Evolutionary conservation across 441 rosid species (phyloP), one percentile per base, ranked within the genome.

Genomic region (Gossypium davidsonii): DNA sequence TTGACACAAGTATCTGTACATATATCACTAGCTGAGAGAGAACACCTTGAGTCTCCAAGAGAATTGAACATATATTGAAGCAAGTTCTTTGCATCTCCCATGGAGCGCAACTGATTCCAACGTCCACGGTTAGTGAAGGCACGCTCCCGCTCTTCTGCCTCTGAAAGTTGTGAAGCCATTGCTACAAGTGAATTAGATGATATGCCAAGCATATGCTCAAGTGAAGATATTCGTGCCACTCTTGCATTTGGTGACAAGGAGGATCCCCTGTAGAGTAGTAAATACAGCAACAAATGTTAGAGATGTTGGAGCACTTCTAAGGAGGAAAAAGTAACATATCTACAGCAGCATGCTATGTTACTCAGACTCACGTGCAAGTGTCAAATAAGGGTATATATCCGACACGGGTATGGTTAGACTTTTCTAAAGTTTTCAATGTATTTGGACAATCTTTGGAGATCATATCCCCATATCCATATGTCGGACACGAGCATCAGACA

Each of bases 111-210:
- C 80, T 95, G 98, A 87, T 86, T 93, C 99, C 99, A 95, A 63
- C 97, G 98, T 18, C 99, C 99, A 79, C 98, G 97, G 75, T 70
- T 90, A 62, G 90, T 83, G 71, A 96, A 87, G 17, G 85, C 92
- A 68, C 98, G 95, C 57, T 95, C 99, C 31, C 97, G 83, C 79
- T 96, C 99, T 81, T 93, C 97, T 76, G 97, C 98, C 85, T 93
- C 99, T 21, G 99, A 96, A 73, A 96, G 97, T 83, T 96, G 98
- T 74, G 98, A 91, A 69, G 99, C 99, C 98, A 96, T 96, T 46
- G 99, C 89, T 46, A 96, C 97, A 14, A 93, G 91, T 51, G 97
- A 96, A 78, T 89, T 89, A 51, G 99, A 96, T 77, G 99, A 88
- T 80, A 93, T 91, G 82, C 89, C 84, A 3, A 91, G 84, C 99